Base-by-base conservation (phyloP, 306 rosid species). In the Carpinus viminea region DNA sequence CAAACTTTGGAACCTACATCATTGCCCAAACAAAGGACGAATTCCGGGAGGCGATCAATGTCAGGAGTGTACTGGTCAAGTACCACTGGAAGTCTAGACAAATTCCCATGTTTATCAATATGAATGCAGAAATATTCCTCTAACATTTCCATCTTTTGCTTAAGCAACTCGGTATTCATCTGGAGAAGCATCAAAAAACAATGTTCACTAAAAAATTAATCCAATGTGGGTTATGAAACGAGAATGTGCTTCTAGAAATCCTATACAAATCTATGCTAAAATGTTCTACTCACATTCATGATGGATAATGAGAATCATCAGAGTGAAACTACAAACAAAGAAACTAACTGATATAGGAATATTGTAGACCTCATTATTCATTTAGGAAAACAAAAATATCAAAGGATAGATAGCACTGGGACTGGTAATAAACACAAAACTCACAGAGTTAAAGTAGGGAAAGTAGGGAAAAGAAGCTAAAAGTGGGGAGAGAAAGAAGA, bases 31-130 rank as follows among this genome's bases (percentile, higher is more conserved):
- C 88, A 85, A 74, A 92, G 97, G 13, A 75, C 79, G 80, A 91
- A 91, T 72, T 94, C 98, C 7, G 97, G 97, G 78, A 94, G 81
- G 66, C 84, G 91, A 78, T 94, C 98, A 96, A 91, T 94, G 86
- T 94, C 97, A 79, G 98, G 98, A 77, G 97, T 89, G 89, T 94
- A 92, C 78, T 94, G 95, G 80, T 94, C 97, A 84, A 92, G 98
- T 84, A 94, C 77, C 71, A 88, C 88, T 24, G 97, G 98, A 81
- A 94, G 95, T 79, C 89, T 88, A 59, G 87, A 85, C 85, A 94
- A 76, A 83, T 91, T 94, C 80, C 98, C 97, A 54, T 76, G 76
- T 55, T 18, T 46, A 50, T 94, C 97, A 57, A 92, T 84, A 78
- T 89, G 85, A 83, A 94, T 87, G 88, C 95, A 51, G 16, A 94